These are phyloP conservation scores for Vanrija sp. DNA, from an alignment of 1,284 basidiomycete genomes.

Conservation along the genomic window DNA sequence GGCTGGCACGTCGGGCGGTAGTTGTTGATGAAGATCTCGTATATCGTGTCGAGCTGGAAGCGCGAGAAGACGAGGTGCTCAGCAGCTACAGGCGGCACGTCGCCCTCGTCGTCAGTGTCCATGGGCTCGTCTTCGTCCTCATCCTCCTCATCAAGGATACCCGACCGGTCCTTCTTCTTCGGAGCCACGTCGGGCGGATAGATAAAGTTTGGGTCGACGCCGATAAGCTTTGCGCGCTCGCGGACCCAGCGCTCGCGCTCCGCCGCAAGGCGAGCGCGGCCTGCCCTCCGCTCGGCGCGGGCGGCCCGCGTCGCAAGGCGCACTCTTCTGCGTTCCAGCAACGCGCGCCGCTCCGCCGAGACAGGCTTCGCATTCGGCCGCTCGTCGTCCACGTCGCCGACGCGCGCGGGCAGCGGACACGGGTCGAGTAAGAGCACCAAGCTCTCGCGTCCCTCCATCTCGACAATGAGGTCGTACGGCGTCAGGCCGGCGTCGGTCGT, in stretches of 20 bases:
- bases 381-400: background rate
- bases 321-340: constrained; percentile 55
- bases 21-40: constrained; percentile 74
- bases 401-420: background rate
- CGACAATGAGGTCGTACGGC: constrained; percentile 76
- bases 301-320: constrained; percentile 60
- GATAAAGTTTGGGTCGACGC: constrained; percentile 30
- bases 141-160: constrained; percentile 5
- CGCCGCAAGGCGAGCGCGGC: constrained; percentile 53
- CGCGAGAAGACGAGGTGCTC: constrained; percentile 90
- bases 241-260: constrained; percentile 58
- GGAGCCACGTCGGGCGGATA: constrained; percentile 18
- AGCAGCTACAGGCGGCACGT: constrained; percentile 48
- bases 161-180: constrained; percentile 52
- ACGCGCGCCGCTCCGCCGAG: constrained; percentile 20
- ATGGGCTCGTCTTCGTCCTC: constrained; percentile 16
- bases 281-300: constrained; percentile 55
- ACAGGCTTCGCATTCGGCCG: background rate
- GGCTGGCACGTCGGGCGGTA: constrained; percentile 54
- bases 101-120: constrained; percentile 52
- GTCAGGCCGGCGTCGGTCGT: constrained; percentile 71
- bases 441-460: constrained; percentile 72
- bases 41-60: constrained; percentile 66
- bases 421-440: constrained; percentile 68
- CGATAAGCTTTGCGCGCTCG: constrained; percentile 45